These are phyloP conservation scores for Phlyctochytrium bullatum DNA, from an alignment of 192 early-diverging fungal species.

Conservation along the genomic window DNA sequence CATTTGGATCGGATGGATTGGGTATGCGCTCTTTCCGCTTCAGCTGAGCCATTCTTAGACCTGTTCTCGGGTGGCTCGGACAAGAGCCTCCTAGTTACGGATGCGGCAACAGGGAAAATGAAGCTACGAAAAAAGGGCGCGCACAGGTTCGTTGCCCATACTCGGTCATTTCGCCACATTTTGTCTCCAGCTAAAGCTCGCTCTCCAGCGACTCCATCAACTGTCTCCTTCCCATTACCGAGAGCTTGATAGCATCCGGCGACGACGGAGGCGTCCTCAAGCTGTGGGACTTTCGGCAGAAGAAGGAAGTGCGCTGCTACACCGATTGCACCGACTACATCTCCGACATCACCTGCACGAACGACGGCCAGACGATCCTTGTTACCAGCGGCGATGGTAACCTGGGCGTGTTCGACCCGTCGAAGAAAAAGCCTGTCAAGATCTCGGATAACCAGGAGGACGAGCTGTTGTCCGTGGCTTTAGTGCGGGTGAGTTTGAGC, in stretches of 20 bases:
- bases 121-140: constrained; percentile 70
- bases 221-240: constrained; percentile 65
- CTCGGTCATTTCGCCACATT: constrained; percentile 5
- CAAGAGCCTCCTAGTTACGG: constrained; percentile 74
- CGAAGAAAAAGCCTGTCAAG: constrained; percentile 78
- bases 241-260: constrained; percentile 82
- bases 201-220: constrained; percentile 74
- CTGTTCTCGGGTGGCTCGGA: constrained; percentile 85
- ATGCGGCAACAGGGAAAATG: constrained; percentile 72
- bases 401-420: constrained; percentile 86
- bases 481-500: constrained; percentile 57
- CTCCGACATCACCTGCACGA: constrained; percentile 75
- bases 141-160: constrained; percentile 66
- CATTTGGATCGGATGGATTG: constrained; percentile 74
- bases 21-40: constrained; percentile 32
- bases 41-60: no score
- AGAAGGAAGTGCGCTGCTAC: constrained; percentile 74
- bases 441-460: constrained; percentile 95
- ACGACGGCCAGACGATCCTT: constrained; percentile 73
- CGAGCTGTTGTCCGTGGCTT: constrained; percentile 80
- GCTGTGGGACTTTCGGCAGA: constrained; percentile 88
- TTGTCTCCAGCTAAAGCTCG: constrained; percentile 3
- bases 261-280: constrained; percentile 90
- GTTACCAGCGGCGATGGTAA: constrained; percentile 87
- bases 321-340: constrained; percentile 86